A percentile compares a stretch with the other conserved stretches of the same genome.
These are phyloP conservation scores for Kwoniella europaea DNA, from an alignment of 768 basidiomycete genomes.

Conservation along the genomic window DNA sequence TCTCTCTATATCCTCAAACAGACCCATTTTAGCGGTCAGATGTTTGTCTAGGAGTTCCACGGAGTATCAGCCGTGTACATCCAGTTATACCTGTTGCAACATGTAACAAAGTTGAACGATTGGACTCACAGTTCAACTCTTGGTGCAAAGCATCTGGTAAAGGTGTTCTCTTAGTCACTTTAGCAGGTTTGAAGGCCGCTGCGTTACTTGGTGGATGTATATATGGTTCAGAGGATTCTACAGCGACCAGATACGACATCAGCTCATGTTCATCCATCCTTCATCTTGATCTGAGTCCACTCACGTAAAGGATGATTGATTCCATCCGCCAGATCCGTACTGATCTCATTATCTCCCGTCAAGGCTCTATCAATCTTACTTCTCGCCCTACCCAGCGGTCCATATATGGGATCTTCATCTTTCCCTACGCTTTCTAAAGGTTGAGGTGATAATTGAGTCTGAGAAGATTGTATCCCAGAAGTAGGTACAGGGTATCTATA, in stretches of 20 bases:
- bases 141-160: constrained; percentile 50
- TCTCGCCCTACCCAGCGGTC: constrained; percentile 44
- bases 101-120: neutral
- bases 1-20: constrained; percentile 89
- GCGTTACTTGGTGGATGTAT: constrained; percentile 22
- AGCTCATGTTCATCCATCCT: neutral
- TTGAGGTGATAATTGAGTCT: constrained; percentile 37
- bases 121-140: constrained; percentile 46
- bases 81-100: neutral
- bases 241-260: neutral
- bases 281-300: constrained; percentile 4
- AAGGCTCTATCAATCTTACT: constrained; percentile 41
- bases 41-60: constrained; percentile 36
- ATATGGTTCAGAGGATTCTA: constrained; percentile 35
- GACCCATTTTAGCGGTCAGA: constrained; percentile 66
- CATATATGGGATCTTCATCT: constrained; percentile 52
- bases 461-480: constrained; percentile 4
- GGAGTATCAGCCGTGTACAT: neutral
- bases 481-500: constrained; percentile 2
- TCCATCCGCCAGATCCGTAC: constrained; percentile 38
- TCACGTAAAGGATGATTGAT: constrained; percentile 27
- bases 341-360: constrained; percentile 45
- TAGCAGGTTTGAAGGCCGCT: constrained; percentile 31
- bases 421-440: constrained; percentile 33
- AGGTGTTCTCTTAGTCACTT: constrained; percentile 31